A percentile compares a stretch with the other conserved stretches of the same genome.
phyloP scores from a whole-genome alignment of 2,329 filamentous ascomycete genomes.

The Iodosphaeria phyllophila region DNA sequence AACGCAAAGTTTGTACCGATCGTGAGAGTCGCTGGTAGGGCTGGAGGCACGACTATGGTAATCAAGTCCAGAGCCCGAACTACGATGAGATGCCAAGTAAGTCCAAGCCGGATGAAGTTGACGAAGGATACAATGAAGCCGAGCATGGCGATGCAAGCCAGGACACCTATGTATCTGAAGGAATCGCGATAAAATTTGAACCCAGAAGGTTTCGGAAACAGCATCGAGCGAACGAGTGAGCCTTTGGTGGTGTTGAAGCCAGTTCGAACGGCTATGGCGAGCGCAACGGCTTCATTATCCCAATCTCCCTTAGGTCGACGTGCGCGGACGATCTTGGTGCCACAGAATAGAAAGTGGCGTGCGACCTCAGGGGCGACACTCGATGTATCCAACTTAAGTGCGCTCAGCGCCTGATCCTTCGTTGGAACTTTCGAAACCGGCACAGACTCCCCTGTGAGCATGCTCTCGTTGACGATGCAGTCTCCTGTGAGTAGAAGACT shows the following conservation, averaged over 20 bases:
- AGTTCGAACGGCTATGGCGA: slow-evolving; percentile 83
- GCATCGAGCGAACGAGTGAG: slow-evolving; percentile 86
- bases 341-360: slow-evolving; percentile 81
- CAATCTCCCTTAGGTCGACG: slow-evolving; percentile 72
- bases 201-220: slow-evolving; percentile 93
- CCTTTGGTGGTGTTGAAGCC: slow-evolving; percentile 98
- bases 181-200: slow-evolving; percentile 98
- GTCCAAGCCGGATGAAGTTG: slow-evolving; percentile 73
- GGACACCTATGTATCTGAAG: slow-evolving; percentile 93
- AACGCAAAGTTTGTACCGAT: slow-evolving; percentile 96
- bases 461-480: slow-evolving; percentile 97
- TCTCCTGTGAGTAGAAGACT: slow-evolving; percentile 82
- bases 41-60: slow-evolving; percentile 92
- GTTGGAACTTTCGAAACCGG: slow-evolving; percentile 85
- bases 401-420: slow-evolving; percentile 57
- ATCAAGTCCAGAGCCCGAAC: slow-evolving; percentile 87
- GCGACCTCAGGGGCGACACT: slow-evolving; percentile 70
- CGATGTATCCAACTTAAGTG: slow-evolving; percentile 61
- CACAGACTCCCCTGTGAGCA: slow-evolving; percentile 94
- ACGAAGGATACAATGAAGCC: slow-evolving; percentile 83
- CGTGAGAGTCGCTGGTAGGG: slow-evolving; percentile 80
- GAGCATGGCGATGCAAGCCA: slow-evolving; percentile 68
- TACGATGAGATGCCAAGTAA: slow-evolving; percentile 81
- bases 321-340: slow-evolving; percentile 87
- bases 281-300: slow-evolving; percentile 72